Base-by-base conservation (phyloP, 768 basidiomycete genomes). In the Neoboletus brunneissimus region DNA sequence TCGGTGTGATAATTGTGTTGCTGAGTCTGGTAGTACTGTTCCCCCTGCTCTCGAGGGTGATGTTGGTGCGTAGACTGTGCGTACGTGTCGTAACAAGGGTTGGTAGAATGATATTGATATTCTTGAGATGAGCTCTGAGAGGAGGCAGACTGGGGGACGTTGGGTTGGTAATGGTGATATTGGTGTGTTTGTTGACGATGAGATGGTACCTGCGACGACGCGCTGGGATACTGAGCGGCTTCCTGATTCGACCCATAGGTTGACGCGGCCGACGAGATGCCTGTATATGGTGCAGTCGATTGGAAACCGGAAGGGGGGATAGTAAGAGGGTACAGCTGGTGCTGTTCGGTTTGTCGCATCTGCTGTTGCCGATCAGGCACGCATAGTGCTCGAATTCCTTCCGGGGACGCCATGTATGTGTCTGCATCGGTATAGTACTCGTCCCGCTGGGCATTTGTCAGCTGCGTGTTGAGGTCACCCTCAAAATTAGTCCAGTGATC, bases 401-500 rank as follows among this genome's bases (percentile, higher is more conserved):
- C 69, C 15, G 42, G 15, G 22, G 57, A 12, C 0, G 41, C n/a
- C 55, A 61, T 60, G 31, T 59, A 51, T 16, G 50, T 46, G 23
- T 72, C 71, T 13, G 51, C 53, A 3, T 69, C 65, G n/a, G 59
- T 53, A 16, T 62, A 57, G 37, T 65, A 64, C 31, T 67, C 59
- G 11, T 73, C 72, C 15, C 56, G 61, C 44, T 62, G 60, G 12
- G 60, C 66, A 56, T 76, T 75, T 41, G 76, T 72, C 16, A 85
- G 76, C 64, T 83, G 83, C 13, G 74, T 70, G 27, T 74, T 73
- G 58, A 86, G 77, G 29, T 78, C 76, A 0, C 79, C 82, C 11
- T 84, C 82, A 60, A 86, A 86, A n/a, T 68, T 72, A 53, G 77
- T 73, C 59, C 84, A 74, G 48, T 86, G 83, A 50, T 78, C 75